A percentile compares a stretch with the other conserved stretches of the same genome.
These are phyloP conservation scores for Prunus davidiana DNA, from an alignment of 306 rosid genomes.

Conservation along the genomic window DNA sequence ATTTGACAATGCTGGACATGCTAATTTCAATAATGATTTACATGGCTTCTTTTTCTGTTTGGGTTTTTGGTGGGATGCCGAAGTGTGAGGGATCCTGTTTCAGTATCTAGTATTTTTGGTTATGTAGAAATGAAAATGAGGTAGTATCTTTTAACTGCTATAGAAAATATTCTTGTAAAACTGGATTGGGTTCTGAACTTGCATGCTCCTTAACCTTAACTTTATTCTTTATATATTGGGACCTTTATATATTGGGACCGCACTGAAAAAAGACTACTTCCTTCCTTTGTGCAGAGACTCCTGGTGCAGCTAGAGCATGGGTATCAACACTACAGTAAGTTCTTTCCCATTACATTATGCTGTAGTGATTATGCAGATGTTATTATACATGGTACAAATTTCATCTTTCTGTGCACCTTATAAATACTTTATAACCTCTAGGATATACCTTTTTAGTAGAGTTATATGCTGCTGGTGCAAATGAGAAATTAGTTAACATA, in stretches of 20 bases:
- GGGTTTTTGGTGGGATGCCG: conserved; percentile 60
- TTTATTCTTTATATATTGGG: conserved; percentile 60
- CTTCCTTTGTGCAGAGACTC: conserved; percentile 97
- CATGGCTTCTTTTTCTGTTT: conserved; percentile 11
- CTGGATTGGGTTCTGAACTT: not conserved
- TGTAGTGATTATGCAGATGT: not conserved
- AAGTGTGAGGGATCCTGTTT: conserved; percentile 97
- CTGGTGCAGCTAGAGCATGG: conserved; percentile 99
- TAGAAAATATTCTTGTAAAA: not conserved
- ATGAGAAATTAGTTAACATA: not conserved
- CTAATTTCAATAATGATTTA: conserved; percentile 17
- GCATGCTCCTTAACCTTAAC: conserved; percentile 58
- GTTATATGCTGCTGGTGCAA: not conserved
- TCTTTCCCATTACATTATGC: conserved; percentile 10
- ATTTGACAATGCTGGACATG: no score
- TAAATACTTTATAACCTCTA: not conserved
- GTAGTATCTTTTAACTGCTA: not conserved
- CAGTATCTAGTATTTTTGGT: conserved; percentile 49
- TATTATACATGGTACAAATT: not conserved
- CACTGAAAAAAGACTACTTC: conserved; percentile 80
- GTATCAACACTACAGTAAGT: conserved; percentile 93
- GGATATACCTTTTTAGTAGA: not conserved
- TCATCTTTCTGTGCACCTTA: not conserved
- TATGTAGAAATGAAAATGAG: not conserved
- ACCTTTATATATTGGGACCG: conserved; percentile 89